Percentiles rank a stretch among this genome's conserved stretches.
Evolutionary conservation across 2,329 filamentous ascomycete genomes (phyloP).

Genomic region (Venturia aucupariae): DNA sequence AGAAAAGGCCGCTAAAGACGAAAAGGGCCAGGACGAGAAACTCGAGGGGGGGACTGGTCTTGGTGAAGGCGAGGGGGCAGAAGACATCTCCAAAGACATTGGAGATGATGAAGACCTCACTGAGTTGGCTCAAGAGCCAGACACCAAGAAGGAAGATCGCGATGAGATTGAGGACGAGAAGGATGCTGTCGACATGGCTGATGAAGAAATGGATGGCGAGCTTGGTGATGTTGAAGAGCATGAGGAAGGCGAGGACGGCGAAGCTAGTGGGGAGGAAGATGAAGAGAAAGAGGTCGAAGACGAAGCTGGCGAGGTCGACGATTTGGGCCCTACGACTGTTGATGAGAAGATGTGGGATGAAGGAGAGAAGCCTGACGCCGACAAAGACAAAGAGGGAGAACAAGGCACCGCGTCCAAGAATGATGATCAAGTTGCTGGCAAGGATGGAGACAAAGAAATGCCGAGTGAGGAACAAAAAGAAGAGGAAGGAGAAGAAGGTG

Average conservation of each 20-base stretch:
- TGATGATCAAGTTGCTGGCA: slow-evolving; percentile 36
- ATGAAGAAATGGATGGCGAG: slow-evolving; percentile 84
- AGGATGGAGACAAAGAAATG: slow-evolving; percentile 48
- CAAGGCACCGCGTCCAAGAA: slow-evolving; percentile 41
- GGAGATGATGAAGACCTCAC: slow-evolving; percentile 86
- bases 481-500: slow-evolving; percentile 49
- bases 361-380: slow-evolving; percentile 60
- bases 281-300: slow-evolving; percentile 72
- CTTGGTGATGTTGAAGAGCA: slow-evolving; percentile 50
- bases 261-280: slow-evolving; percentile 47
- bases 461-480: slow-evolving; percentile 46
- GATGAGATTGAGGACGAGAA: slow-evolving; percentile 69
- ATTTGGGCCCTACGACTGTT: slow-evolving; percentile 77
- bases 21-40: slow-evolving; percentile 62
- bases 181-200: slow-evolving; percentile 84
- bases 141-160: slow-evolving; percentile 44
- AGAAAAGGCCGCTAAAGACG: slow-evolving; percentile 56
- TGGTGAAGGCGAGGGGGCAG: slow-evolving; percentile 87
- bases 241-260: slow-evolving; percentile 52
- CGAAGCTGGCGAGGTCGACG: slow-evolving; percentile 82
- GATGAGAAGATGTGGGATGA: slow-evolving; percentile 99
- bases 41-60: slow-evolving; percentile 87
- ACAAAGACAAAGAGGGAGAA: slow-evolving; percentile 71
- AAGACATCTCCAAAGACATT: slow-evolving; percentile 97
- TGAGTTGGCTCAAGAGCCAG: slow-evolving; percentile 79